phyloP scores from a whole-genome alignment of 345 rosid genomes.

The Eucalyptus marginata region DNA sequence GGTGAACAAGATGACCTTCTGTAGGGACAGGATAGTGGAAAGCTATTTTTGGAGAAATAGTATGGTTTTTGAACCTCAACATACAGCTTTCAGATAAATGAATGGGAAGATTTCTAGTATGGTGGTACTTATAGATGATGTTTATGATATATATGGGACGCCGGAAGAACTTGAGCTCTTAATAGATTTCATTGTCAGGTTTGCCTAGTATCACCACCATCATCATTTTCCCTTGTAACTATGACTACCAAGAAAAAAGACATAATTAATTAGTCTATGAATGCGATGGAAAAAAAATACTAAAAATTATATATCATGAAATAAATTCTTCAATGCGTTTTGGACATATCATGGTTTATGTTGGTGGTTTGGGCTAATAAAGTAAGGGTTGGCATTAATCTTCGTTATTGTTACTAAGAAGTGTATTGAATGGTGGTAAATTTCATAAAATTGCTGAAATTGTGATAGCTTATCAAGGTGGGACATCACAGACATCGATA shows the following conservation, averaged over 20 bases:
- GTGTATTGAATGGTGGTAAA: background rate
- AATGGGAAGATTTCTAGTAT: too few species aligned
- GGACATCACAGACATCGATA: too few species aligned
- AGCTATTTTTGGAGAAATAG: background rate
- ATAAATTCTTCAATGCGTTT: background rate
- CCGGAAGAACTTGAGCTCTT: background rate
- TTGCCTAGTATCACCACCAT: background rate
- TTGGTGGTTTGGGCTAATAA: background rate
- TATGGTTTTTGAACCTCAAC: too few species aligned
- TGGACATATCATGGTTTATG: background rate
- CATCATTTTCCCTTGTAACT: background rate
- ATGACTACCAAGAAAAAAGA: background rate
- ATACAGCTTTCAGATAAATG: too few species aligned
- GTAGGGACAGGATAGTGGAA: conserved; percentile 1
- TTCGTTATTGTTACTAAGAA: background rate
- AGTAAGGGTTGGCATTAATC: too few species aligned
- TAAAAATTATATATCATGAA: too few species aligned
- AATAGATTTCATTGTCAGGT: background rate
- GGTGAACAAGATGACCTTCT: background rate
- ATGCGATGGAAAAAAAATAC: background rate
- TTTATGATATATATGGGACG: background rate
- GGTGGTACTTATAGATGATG: background rate
- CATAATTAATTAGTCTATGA: background rate
- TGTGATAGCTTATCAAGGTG: background rate
- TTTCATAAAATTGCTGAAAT: background rate